These are phyloP conservation scores for Claviceps pazoutovae DNA, from an alignment of 2,329 filamentous ascomycete genomes.

Conservation along the genomic window DNA sequence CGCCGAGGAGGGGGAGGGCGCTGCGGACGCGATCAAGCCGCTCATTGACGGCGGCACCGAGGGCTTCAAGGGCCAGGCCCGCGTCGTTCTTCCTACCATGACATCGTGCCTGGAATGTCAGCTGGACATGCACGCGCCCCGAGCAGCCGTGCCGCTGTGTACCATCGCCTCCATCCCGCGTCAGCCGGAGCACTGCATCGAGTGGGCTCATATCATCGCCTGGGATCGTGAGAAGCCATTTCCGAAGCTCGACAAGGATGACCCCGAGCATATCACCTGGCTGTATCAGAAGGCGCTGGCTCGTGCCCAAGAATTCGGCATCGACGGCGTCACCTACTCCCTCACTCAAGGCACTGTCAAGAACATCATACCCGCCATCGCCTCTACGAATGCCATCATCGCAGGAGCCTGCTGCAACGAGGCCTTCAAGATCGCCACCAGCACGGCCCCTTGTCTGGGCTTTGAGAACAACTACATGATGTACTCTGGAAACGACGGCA, in stretches of 20 bases:
- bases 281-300: conserved; percentile 72
- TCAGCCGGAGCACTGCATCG: conserved; percentile 94
- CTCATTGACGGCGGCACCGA: conserved; percentile 95
- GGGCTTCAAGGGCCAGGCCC: conserved; percentile 93
- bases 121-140: conserved; percentile 95
- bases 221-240: conserved; percentile 84
- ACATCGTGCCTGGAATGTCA: conserved; percentile 97
- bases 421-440: conserved; percentile 84
- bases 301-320: conserved; percentile 78
- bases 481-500: conserved; percentile 90
- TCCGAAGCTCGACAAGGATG: conserved; percentile 80
- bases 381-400: conserved; percentile 93
- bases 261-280: conserved; percentile 96
- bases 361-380: conserved; percentile 98
- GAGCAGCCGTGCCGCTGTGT: conserved; percentile 89
- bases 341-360: conserved; percentile 97
- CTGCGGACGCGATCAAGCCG: conserved; percentile 70
- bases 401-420: conserved; percentile 94
- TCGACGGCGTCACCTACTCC: conserved; percentile 83
- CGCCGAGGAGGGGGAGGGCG: conserved; percentile 62
- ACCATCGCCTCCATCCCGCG: conserved; percentile 92
- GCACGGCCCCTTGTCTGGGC: conserved; percentile 65
- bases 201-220: conserved; percentile 97
- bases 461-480: conserved; percentile 92
- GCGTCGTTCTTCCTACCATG: conserved; percentile 82